A percentile compares a stretch with the other conserved stretches of the same genome.
phyloP scores from a whole-genome alignment of 495 filamentous ascomycete genomes.

The Trichoderma orchidacearum region DNA sequence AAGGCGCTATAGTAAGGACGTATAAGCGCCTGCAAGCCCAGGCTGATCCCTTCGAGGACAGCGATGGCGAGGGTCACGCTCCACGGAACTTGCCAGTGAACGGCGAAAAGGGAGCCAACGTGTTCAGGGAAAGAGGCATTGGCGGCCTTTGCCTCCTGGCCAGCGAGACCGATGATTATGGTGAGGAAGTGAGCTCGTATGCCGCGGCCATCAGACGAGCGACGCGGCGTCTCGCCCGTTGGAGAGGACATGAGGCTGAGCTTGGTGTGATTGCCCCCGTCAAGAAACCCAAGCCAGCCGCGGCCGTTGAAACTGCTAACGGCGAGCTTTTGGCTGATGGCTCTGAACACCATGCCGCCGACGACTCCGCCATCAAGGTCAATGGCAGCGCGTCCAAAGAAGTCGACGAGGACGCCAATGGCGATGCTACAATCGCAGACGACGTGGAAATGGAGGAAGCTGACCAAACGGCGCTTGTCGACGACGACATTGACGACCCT shows the following conservation, averaged over 20 bases:
- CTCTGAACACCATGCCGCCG: not conserved
- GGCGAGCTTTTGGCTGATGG: not conserved
- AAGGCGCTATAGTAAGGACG: constrained; percentile 53
- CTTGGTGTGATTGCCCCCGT: constrained; percentile 27
- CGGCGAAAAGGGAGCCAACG: constrained; percentile 11
- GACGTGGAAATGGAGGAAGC: not conserved
- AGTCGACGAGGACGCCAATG: not conserved
- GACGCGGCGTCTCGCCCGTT: constrained; percentile 55
- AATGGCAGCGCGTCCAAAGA: constrained; percentile 18
- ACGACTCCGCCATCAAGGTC: not conserved
- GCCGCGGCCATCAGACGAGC: constrained; percentile 58
- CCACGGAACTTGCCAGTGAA: constrained; percentile 17
- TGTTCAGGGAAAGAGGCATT: constrained; percentile 41
- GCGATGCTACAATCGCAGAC: not conserved
- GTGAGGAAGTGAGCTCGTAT: constrained; percentile 62
- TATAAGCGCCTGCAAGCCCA: constrained; percentile 53
- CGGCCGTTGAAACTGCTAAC: constrained; percentile 5
- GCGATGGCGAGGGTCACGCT: constrained; percentile 53
- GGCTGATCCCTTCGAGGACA: constrained; percentile 60
- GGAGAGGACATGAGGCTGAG: constrained; percentile 44
- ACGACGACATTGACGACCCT: not conserved
- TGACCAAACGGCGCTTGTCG: not conserved
- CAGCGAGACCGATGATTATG: constrained; percentile 59
- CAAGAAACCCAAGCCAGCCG: constrained; percentile 20
- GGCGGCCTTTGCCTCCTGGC: constrained; percentile 57